Conservation (phyloP, 805 yeast genomes). For the Nakazawaea peltata region DNA sequence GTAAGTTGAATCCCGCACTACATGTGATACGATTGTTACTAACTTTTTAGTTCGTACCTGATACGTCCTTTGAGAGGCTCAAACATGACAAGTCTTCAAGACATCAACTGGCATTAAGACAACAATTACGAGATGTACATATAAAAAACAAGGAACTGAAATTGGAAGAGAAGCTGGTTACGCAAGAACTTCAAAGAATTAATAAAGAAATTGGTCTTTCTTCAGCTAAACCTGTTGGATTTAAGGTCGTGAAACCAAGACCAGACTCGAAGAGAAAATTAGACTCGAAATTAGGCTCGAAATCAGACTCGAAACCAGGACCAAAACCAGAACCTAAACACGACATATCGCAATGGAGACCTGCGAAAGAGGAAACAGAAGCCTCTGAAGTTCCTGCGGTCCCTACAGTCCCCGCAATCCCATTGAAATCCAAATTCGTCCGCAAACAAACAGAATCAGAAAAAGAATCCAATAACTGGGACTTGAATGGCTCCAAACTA, state of each 20-base stretch:
- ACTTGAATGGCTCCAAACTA: not conserved
- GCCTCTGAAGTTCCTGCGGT: not conserved
- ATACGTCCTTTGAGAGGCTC: conserved; percentile 2
- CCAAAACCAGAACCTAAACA: not conserved
- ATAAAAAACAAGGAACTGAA: conserved; percentile 1
- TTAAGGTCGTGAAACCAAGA: not conserved
- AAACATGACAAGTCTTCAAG: conserved; percentile 8
- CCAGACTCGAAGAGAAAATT: not conserved
- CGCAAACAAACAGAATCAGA: conserved; percentile 2
- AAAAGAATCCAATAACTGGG: conserved; percentile 6
- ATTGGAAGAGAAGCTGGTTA: not conserved
- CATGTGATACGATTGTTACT: not conserved
- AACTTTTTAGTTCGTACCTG: conserved; percentile 5
- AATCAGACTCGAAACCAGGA: not conserved
- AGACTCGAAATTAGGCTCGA: not conserved
- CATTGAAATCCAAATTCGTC: too few species aligned
- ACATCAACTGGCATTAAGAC: conserved; percentile 7
- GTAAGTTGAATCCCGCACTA: conserved; percentile 2
- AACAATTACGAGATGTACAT: conserved; percentile 6
- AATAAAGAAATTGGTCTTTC: conserved; percentile 3
- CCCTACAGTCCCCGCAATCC: not conserved
- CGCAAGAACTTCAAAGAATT: conserved; percentile 4
- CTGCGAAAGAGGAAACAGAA: not conserved
- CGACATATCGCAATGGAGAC: not conserved
- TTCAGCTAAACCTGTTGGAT: too few species aligned